phyloP scores from a whole-genome alignment of 202 grass and related monocot species.

The Dendrocalamus latiflorus region DNA sequence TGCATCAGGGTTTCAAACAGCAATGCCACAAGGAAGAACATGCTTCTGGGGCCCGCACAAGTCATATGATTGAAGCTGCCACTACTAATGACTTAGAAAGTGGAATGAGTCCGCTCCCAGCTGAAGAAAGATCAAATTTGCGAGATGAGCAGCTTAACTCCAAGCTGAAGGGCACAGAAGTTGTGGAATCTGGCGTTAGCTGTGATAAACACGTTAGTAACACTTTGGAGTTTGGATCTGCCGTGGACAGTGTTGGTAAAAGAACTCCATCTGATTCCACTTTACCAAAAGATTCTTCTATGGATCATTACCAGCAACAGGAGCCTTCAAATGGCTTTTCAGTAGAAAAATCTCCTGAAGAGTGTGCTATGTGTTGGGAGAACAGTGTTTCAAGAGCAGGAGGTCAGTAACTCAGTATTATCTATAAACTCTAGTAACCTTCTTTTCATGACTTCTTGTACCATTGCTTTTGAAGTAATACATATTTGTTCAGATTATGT shows the following conservation, averaged over 20 bases:
- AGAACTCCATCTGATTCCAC: not conserved
- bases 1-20: not conserved
- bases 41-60: not conserved
- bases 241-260: not conserved
- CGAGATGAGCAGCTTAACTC: conserved; percentile 3
- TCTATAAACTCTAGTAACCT: not conserved
- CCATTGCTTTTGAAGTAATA: conserved; percentile 16
- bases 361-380: not conserved
- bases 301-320: not conserved
- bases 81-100: not conserved
- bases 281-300: not conserved
- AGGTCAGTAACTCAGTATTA: conserved; percentile 31
- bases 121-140: conserved; percentile 4
- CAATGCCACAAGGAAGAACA: not conserved
- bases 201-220: not conserved
- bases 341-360: not conserved
- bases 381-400: not conserved
- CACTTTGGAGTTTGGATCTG: not conserved
- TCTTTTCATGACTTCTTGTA: not conserved
- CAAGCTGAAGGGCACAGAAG: not conserved
- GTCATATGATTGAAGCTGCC: not conserved
- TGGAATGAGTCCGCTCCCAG: not conserved
- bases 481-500: conserved; percentile 15
- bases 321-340: not conserved
- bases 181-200: not conserved